A percentile compares a stretch with the other conserved stretches of the same genome.
Evolutionary conservation across 768 basidiomycete genomes (phyloP).

Genomic region (Calocybe gangraenosa): DNA sequence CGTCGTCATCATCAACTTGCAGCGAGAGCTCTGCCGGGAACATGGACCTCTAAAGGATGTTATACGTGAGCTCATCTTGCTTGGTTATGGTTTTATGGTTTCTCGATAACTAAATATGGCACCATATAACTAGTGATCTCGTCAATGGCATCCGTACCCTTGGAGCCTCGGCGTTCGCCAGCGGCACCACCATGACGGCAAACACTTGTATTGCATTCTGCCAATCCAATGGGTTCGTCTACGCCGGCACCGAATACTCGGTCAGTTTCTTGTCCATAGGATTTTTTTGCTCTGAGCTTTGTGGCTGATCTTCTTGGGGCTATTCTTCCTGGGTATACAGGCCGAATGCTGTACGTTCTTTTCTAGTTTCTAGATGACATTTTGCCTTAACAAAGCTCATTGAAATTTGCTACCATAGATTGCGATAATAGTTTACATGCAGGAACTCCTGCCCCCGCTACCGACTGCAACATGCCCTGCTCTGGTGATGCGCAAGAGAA

Average conservation of each 20-base stretch:
- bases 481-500: conserved; percentile 51
- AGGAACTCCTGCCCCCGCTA: conserved; percentile 36
- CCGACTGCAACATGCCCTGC: conserved; percentile 63
- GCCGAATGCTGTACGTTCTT: conserved; percentile 57
- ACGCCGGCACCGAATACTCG: conserved; percentile 65
- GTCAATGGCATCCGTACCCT: conserved; percentile 52
- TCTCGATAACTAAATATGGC: not conserved
- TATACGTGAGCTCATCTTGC: conserved; percentile 43
- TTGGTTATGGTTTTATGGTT: not conserved
- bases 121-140: conserved; percentile 41
- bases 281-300: no score
- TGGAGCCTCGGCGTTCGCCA: conserved; percentile 38
- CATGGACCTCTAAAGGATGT: conserved; percentile 59
- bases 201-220: conserved; percentile 47
- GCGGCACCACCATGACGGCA: conserved; percentile 56
- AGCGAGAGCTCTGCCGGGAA: conserved; percentile 35
- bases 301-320: no score
- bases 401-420: conserved; percentile 36
- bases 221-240: conserved; percentile 44
- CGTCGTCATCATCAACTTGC: conserved; percentile 35
- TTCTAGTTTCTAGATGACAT: conserved; percentile 6
- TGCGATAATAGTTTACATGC: conserved; percentile 56
- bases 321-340: conserved; percentile 16
- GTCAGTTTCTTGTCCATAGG: conserved; percentile 16
- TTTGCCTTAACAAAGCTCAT: conserved; percentile 6